A percentile compares a stretch with the other conserved stretches of the same genome.
These are phyloP conservation scores for Saprolegnia diclina DNA, from an alignment of 352 stramenopile genomes.

Conservation along the genomic window DNA sequence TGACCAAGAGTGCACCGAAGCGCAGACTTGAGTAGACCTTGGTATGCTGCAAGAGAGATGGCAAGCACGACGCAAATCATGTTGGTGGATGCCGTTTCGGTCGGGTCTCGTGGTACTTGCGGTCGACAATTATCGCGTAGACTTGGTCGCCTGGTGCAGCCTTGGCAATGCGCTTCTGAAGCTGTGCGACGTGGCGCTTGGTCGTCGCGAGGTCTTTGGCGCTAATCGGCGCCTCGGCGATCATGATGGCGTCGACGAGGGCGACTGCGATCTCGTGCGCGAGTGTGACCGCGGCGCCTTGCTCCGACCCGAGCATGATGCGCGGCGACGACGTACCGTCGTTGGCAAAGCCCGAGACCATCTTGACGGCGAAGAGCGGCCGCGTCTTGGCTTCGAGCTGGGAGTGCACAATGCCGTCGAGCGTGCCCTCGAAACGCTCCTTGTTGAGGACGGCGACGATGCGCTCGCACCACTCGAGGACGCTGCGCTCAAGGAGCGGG, in stretches of 20 bases:
- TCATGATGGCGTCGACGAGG: not conserved
- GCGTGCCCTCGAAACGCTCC: not conserved
- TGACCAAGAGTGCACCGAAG: no score
- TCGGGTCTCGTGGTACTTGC: not conserved
- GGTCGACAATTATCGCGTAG: not conserved
- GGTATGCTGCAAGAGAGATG: no score
- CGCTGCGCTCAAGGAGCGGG: not conserved
- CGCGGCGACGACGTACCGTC: not conserved
- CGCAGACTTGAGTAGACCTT: no score
- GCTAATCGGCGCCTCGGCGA: not conserved
- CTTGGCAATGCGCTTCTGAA: conserved; percentile 7
- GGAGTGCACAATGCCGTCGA: not conserved
- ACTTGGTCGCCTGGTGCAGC: not conserved
- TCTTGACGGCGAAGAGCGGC: conserved; percentile 5
- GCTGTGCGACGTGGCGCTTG: not conserved
- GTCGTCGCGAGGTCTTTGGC: not conserved
- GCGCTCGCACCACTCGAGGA: conserved; percentile 12
- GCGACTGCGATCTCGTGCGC: not conserved
- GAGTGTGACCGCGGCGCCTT: not conserved
- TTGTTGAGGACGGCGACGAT: conserved; percentile 11
- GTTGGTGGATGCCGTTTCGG: no score
- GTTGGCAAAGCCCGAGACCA: conserved; percentile 10
- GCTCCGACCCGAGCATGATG: conserved; percentile 7
- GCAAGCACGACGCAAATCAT: no score
- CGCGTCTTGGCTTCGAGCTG: not conserved